Conservation (phyloP, 306 rosid genomes). For the Cucurbita moschata region DNA sequence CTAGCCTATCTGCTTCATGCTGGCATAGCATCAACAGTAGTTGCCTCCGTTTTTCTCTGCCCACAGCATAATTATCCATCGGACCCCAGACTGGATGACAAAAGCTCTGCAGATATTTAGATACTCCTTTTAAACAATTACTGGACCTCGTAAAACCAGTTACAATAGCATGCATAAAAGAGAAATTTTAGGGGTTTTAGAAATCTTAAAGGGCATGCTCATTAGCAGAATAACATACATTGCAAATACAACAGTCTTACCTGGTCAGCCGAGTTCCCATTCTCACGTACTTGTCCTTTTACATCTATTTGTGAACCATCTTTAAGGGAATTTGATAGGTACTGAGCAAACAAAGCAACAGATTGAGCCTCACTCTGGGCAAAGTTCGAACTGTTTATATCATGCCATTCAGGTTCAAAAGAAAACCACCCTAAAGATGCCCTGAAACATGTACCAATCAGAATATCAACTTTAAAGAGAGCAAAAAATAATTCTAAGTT, state of each 20-base stretch:
- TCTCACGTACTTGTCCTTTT: constrained; percentile 63
- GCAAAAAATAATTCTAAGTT: background rate
- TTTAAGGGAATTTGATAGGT: constrained; percentile 53
- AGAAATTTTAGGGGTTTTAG: background rate
- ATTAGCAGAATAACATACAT: background rate
- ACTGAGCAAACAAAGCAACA: constrained; percentile 62
- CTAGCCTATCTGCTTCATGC: constrained; percentile 95
- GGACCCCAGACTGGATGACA: constrained; percentile 94
- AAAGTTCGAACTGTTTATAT: constrained; percentile 54
- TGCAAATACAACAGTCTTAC: constrained; percentile 27
- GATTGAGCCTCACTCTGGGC: constrained; percentile 93
- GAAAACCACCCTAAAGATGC: constrained; percentile 94
- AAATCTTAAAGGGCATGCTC: background rate
- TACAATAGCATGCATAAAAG: background rate
- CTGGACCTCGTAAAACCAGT: background rate
- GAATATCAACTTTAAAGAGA: background rate
- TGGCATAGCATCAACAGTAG: constrained; percentile 85
- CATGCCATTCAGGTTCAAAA: constrained; percentile 72
- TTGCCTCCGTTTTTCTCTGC: constrained; percentile 76
- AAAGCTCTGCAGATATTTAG: constrained; percentile 37
- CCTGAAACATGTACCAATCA: constrained; percentile 30
- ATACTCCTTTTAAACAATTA: constrained; percentile 9
- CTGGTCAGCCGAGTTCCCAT: constrained; percentile 48
- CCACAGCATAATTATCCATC: constrained; percentile 70
- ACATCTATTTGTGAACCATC: constrained; percentile 41